Evolutionary conservation across 352 stramenopile species (phyloP).

Genomic region (Pythium grandisporangium): DNA sequence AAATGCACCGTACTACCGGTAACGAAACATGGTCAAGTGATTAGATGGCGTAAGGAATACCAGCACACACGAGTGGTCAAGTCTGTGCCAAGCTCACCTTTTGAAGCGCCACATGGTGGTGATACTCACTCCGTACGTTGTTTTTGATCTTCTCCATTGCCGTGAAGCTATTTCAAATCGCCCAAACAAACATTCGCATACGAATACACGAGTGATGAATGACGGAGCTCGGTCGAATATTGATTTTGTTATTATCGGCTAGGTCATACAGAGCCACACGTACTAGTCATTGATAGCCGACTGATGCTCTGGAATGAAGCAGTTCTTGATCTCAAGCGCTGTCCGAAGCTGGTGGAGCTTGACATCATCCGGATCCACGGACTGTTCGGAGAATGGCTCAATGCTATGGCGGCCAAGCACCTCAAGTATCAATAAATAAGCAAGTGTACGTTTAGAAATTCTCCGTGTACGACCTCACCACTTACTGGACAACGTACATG

Average conservation of each 20-base stretch:
- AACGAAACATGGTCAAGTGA: background rate
- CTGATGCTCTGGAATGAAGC: slow-evolving; percentile 4
- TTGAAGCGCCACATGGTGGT: slow-evolving; percentile 30
- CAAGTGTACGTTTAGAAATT: too few relatives aligned
- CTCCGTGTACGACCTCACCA: too few relatives aligned
- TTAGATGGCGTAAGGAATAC: background rate
- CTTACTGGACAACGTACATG: slow-evolving; percentile 21
- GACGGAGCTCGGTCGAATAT: too few relatives aligned
- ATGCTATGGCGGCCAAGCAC: too few relatives aligned
- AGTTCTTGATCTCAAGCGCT: slow-evolving; percentile 2
- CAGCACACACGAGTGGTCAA: background rate
- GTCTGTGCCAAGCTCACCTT: too few relatives aligned
- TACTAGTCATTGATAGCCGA: slow-evolving; percentile 8
- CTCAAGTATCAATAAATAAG: too few relatives aligned
- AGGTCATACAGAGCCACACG: background rate
- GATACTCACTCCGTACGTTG: slow-evolving; percentile 45
- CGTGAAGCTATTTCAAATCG: too few relatives aligned
- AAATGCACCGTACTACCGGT: slow-evolving; percentile 44
- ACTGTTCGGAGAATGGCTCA: too few relatives aligned
- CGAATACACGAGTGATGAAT: background rate
- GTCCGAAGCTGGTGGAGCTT: slow-evolving; percentile 4
- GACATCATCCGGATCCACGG: slow-evolving; percentile 1
- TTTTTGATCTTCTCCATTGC: slow-evolving; percentile 58
- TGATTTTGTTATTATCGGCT: too few relatives aligned
- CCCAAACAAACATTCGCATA: too few relatives aligned